Evolutionary conservation across 257 asterid species (phyloP).

Genomic region (Nicotiana noctiflora): DNA sequence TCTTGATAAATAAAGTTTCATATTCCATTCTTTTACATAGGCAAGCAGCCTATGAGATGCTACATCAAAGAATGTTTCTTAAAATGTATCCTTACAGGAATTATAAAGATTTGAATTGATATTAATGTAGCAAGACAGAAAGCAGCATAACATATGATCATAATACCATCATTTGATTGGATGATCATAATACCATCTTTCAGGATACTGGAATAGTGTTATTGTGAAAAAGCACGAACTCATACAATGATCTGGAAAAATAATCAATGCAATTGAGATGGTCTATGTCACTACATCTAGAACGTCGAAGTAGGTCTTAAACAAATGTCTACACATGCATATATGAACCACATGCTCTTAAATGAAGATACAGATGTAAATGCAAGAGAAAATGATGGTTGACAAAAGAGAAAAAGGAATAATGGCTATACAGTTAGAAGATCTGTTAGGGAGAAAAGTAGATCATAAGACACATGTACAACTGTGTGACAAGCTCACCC

Average conservation of each 20-base stretch:
- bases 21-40: neutral
- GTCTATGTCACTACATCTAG: neutral
- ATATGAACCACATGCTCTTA: neutral
- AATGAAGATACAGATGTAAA: neutral
- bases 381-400: neutral
- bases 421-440: neutral
- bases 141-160: neutral
- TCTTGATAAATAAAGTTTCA: neutral
- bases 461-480: neutral
- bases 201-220: neutral
- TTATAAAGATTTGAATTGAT: neutral
- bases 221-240: neutral
- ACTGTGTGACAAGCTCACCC: constrained; percentile 47
- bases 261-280: neutral
- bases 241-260: neutral
- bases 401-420: neutral
- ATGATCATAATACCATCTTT: neutral
- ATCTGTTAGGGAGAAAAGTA: neutral
- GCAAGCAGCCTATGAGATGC: neutral
- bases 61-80: neutral
- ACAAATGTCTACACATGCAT: neutral
- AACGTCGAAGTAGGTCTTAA: neutral
- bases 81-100: neutral
- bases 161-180: neutral
- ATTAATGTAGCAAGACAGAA: neutral